These are phyloP conservation scores for Aspergillus funiculosus DNA, from an alignment of 495 filamentous ascomycete genomes.

Conservation along the genomic window DNA sequence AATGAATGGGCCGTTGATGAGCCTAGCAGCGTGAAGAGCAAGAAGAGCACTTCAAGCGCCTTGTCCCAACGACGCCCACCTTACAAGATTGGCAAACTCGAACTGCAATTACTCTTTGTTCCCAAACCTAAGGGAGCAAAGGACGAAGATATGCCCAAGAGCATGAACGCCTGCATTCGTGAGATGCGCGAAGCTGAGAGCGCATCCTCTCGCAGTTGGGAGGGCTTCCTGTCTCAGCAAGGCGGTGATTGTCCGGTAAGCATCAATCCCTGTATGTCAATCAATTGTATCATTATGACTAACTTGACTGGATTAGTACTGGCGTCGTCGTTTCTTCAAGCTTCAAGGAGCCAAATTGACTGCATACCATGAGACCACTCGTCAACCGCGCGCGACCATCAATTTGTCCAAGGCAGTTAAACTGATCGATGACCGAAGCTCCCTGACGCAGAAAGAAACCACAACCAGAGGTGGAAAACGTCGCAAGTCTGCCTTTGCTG, in stretches of 20 bases:
- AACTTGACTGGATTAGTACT: constrained; percentile 60
- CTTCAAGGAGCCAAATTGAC: constrained; percentile 85
- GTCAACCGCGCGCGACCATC: constrained; percentile 93
- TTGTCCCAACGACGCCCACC: constrained; percentile 66
- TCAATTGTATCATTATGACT: neutral
- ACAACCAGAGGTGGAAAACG: constrained; percentile 68
- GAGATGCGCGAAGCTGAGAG: constrained; percentile 86
- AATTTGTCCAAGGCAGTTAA: constrained; percentile 91
- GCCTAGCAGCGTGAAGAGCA: constrained; percentile 79
- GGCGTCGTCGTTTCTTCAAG: constrained; percentile 96
- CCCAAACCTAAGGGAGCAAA: constrained; percentile 83
- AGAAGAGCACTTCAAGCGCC: constrained; percentile 61
- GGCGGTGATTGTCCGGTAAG: constrained; percentile 96
- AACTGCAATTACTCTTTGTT: constrained; percentile 88
- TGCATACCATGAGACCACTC: constrained; percentile 91
- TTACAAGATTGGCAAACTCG: constrained; percentile 90
- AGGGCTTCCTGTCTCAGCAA: constrained; percentile 90
- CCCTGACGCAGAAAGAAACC: constrained; percentile 73
- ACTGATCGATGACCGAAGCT: constrained; percentile 85
- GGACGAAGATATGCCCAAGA: constrained; percentile 97
- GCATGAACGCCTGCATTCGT: constrained; percentile 88
- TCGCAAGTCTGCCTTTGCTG: constrained; percentile 89
- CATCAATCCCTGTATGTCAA: constrained; percentile 17
- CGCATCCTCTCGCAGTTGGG: constrained; percentile 63
- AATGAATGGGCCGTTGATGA: constrained; percentile 98